Conservation (phyloP, 2,329 filamentous ascomycete genomes). For the Ampelomyces quisqualis region DNA sequence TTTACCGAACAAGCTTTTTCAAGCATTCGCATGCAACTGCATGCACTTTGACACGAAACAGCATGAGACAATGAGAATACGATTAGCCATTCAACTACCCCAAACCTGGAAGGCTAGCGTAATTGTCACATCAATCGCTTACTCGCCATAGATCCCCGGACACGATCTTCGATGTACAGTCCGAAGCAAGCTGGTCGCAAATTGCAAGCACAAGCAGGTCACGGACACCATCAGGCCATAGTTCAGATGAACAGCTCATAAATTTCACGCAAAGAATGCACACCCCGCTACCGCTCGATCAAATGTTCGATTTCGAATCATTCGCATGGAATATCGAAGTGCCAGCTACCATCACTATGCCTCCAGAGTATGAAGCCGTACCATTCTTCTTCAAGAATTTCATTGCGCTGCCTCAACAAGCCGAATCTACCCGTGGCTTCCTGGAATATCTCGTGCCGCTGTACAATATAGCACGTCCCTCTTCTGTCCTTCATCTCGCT, state of each 20-base stretch:
- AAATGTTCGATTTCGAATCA: conserved; percentile 26
- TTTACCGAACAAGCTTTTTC: no score
- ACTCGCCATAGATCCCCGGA: conserved; percentile 20
- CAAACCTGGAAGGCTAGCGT: no score
- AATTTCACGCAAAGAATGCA: conserved; percentile 18
- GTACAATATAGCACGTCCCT: conserved; percentile 37
- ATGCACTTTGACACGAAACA: background rate
- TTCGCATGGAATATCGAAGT: conserved; percentile 36
- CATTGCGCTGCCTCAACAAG: conserved; percentile 41
- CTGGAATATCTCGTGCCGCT: conserved; percentile 43
- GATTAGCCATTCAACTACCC: background rate
- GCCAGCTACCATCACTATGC: conserved; percentile 29
- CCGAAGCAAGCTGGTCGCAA: conserved; percentile 13
- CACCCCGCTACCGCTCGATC: conserved; percentile 14
- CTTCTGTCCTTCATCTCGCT: conserved; percentile 44
- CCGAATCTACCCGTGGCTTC: conserved; percentile 43
- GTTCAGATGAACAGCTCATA: conserved; percentile 23
- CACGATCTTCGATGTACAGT: conserved; percentile 19
- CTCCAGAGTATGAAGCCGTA: conserved; percentile 42
- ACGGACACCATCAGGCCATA: conserved; percentile 12
- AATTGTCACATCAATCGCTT: no score
- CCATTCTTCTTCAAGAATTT: conserved; percentile 48
- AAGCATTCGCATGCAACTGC: background rate
- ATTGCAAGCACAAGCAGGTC: conserved; percentile 13
- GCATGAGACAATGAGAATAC: background rate